Conservation (phyloP, 805 yeast genomes). For the Candida coquimbonensis region DNA sequence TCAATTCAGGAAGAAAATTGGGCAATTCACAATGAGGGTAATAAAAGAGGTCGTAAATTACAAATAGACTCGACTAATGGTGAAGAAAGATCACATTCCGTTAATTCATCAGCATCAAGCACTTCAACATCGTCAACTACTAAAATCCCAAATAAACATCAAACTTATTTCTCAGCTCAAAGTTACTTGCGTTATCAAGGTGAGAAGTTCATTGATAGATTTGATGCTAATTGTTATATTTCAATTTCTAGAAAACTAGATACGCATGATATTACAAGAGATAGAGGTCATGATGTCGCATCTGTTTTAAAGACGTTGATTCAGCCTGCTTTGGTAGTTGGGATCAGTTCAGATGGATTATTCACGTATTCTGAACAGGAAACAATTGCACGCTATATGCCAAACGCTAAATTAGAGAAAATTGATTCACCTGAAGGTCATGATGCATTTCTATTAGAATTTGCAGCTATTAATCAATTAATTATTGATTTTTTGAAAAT, state of each 20-base stretch:
- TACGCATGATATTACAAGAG: constrained; percentile 90
- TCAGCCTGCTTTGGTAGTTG: constrained; percentile 80
- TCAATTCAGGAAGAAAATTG: constrained; percentile 65
- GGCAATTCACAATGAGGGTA: constrained; percentile 87
- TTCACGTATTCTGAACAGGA: constrained; percentile 92
- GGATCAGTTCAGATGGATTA: constrained; percentile 86
- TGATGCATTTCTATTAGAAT: constrained; percentile 91
- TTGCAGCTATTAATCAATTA: constrained; percentile 67
- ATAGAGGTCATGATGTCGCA: constrained; percentile 40
- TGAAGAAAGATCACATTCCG: not conserved
- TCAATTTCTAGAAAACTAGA: constrained; percentile 90
- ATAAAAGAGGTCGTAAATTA: constrained; percentile 27
- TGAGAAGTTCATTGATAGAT: constrained; percentile 77
- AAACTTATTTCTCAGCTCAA: constrained; percentile 85
- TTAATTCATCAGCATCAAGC: constrained; percentile 22
- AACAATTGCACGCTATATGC: constrained; percentile 67
- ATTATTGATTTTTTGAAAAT: constrained; percentile 58
- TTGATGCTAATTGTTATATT: constrained; percentile 95
- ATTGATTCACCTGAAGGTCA: constrained; percentile 94
- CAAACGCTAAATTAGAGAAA: constrained; percentile 58
- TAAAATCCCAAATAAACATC: constrained; percentile 23
- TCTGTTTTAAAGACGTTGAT: constrained; percentile 49
- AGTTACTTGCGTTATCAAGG: constrained; percentile 93
- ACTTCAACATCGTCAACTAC: constrained; percentile 25
- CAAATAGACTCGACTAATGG: constrained; percentile 1